A percentile compares a stretch with the other conserved stretches of the same genome.
These are phyloP conservation scores for Cadophora gregata DNA, from an alignment of 2,329 filamentous ascomycete species.

Conservation along the genomic window DNA sequence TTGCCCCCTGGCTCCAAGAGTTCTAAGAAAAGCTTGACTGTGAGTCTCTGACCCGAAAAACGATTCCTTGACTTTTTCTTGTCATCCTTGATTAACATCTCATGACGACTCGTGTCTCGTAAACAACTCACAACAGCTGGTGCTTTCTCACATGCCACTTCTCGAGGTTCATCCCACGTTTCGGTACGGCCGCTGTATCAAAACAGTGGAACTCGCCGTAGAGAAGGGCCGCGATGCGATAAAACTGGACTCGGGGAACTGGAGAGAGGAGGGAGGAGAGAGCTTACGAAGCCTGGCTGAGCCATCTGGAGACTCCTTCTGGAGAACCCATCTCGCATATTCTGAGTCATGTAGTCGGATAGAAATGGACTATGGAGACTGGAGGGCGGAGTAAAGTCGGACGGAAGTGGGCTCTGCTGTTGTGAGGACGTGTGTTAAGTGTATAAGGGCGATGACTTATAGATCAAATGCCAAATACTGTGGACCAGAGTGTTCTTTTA, in stretches of 20 bases:
- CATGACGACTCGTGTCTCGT: neutral
- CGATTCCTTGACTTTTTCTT: conserved; percentile 7
- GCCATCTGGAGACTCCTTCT: conserved; percentile 19
- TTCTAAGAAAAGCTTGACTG: conserved; percentile 9
- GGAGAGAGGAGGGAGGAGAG: neutral
- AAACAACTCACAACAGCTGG: no score
- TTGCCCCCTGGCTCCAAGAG: conserved; percentile 3
- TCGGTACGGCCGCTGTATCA: neutral
- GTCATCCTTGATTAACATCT: conserved; percentile 10
- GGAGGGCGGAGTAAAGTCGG: conserved; percentile 17
- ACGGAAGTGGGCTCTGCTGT: no score
- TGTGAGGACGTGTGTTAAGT: no score
- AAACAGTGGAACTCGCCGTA: conserved; percentile 10
- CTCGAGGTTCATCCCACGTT: neutral
- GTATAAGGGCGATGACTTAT: no score
- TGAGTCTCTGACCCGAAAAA: neutral
- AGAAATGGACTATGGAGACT: conserved; percentile 13
- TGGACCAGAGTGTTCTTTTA: no score
- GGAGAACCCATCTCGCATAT: neutral
- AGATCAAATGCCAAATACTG: no score
- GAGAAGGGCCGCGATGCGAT: conserved; percentile 7
- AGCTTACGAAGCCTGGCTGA: conserved; percentile 5
- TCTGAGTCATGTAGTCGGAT: conserved; percentile 1
- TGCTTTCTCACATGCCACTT: neutral
- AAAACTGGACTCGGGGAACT: neutral